Percentiles rank a stretch among this genome's conserved stretches.
Evolutionary conservation across 306 rosid genomes (phyloP).

Genomic region (Pueraria montana): DNA sequence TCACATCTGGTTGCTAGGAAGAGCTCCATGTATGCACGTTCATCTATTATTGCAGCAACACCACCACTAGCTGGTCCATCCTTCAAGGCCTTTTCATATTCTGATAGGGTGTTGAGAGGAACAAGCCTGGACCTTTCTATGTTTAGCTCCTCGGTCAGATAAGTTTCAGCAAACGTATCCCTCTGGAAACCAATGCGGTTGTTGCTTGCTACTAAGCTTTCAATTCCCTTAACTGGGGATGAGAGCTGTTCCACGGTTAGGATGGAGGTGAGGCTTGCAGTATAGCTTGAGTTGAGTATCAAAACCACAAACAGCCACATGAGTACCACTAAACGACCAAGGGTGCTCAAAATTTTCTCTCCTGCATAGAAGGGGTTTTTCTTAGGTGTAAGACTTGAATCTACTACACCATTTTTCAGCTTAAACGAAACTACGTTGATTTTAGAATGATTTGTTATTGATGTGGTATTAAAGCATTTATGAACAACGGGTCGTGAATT

Average conservation of each 20-base stretch:
- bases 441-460: not conserved
- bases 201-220: slow-evolving; percentile 56
- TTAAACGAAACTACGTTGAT: not conserved
- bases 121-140: slow-evolving; percentile 70
- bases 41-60: slow-evolving; percentile 79
- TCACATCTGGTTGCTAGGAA: slow-evolving; percentile 76
- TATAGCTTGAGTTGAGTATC: slow-evolving; percentile 83
- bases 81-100: slow-evolving; percentile 68
- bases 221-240: slow-evolving; percentile 77
- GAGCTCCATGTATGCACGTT: slow-evolving; percentile 79
- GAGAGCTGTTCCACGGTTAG: slow-evolving; percentile 83
- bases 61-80: slow-evolving; percentile 77
- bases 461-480: not conserved
- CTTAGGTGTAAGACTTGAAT: not conserved
- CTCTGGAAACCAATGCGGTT: slow-evolving; percentile 73
- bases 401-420: not conserved
- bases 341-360: slow-evolving; percentile 76
- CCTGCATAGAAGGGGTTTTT: slow-evolving; percentile 51
- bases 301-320: slow-evolving; percentile 88
- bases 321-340: slow-evolving; percentile 76
- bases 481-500: no score
- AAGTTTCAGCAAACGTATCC: slow-evolving; percentile 68
- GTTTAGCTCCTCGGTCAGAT: slow-evolving; percentile 66
- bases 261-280: slow-evolving; percentile 84
- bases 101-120: slow-evolving; percentile 60